Evolutionary conservation across 139 green algal species (phyloP).

Genomic region (Chlorella ohadii): DNA sequence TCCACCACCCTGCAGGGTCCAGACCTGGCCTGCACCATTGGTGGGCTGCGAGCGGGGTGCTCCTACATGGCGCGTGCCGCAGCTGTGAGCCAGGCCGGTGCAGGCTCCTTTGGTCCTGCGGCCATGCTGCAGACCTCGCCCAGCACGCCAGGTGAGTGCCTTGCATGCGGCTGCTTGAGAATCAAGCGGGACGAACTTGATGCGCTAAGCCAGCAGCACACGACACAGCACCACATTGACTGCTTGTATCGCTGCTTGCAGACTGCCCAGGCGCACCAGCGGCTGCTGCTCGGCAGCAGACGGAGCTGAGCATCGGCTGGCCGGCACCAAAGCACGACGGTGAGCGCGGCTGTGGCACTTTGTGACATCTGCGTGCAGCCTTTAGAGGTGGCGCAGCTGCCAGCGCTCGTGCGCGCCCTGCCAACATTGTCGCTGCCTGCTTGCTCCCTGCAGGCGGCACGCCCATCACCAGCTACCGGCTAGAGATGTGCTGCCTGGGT

Average conservation of each 20-base stretch:
- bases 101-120: conserved; percentile 47
- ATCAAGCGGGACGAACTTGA: too few species aligned
- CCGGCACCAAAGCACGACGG: conserved; percentile 64
- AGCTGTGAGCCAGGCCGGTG: conserved; percentile 56
- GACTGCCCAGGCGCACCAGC: conserved; percentile 48
- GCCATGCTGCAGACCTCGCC: conserved; percentile 56
- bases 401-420: too few species aligned
- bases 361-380: too few species aligned
- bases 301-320: conserved; percentile 59
- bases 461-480: conserved; percentile 55
- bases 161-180: too few species aligned
- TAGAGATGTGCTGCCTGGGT: conserved; percentile 55
- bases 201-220: too few species aligned
- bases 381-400: too few species aligned
- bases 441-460: conserved; percentile 37
- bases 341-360: neutral
- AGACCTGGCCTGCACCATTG: conserved; percentile 64
- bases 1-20: conserved; percentile 40
- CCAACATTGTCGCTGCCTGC: too few species aligned
- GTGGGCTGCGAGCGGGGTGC: conserved; percentile 64
- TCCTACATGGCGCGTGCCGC: conserved; percentile 68
- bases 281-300: conserved; percentile 36
- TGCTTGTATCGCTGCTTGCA: too few species aligned
- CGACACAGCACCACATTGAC: too few species aligned
- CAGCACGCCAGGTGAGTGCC: conserved; percentile 33